These are phyloP conservation scores for Amphichorda felina DNA, from an alignment of 2,329 filamentous ascomycete species.

Conservation along the genomic window DNA sequence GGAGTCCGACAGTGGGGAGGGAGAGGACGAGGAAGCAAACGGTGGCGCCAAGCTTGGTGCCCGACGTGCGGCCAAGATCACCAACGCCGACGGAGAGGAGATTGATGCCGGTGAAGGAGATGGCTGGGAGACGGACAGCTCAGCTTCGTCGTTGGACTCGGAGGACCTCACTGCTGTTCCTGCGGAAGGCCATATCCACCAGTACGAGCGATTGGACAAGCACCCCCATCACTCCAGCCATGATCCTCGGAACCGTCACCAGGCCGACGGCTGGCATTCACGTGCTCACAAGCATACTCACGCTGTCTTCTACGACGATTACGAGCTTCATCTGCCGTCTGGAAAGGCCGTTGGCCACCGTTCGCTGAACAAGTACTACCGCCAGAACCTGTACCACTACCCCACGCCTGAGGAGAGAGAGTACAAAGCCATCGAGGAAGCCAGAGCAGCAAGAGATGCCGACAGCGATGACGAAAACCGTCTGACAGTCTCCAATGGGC, in stretches of 20 bases:
- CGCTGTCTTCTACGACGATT: conserved; percentile 82
- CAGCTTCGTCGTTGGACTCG: conserved; percentile 77
- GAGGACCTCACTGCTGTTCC: conserved; percentile 80
- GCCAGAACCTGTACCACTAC: conserved; percentile 82
- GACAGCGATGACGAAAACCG: conserved; percentile 22
- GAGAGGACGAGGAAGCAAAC: conserved; percentile 33
- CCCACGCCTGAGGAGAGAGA: conserved; percentile 68
- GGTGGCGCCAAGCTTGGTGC: conserved; percentile 61
- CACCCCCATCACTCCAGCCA: conserved; percentile 65
- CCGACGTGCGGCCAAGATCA: conserved; percentile 39
- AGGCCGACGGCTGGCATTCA: conserved; percentile 69
- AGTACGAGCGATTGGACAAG: conserved; percentile 60
- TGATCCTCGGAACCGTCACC: conserved; percentile 61
- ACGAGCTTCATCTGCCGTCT: conserved; percentile 84
- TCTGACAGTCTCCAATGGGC: conserved; percentile 22
- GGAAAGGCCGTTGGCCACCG: conserved; percentile 85
- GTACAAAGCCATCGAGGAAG: conserved; percentile 47
- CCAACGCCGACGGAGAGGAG: conserved; percentile 35
- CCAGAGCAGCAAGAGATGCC: conserved; percentile 12
- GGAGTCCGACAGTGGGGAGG: conserved; percentile 36
- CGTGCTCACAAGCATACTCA: conserved; percentile 64
- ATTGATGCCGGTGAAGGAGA: conserved; percentile 50
- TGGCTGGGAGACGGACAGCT: conserved; percentile 93
- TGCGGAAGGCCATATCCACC: conserved; percentile 58
- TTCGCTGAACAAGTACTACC: conserved; percentile 76